phyloP scores from a whole-genome alignment of 202 grass and related monocot genomes.

The Brachypodium distachyon region DNA sequence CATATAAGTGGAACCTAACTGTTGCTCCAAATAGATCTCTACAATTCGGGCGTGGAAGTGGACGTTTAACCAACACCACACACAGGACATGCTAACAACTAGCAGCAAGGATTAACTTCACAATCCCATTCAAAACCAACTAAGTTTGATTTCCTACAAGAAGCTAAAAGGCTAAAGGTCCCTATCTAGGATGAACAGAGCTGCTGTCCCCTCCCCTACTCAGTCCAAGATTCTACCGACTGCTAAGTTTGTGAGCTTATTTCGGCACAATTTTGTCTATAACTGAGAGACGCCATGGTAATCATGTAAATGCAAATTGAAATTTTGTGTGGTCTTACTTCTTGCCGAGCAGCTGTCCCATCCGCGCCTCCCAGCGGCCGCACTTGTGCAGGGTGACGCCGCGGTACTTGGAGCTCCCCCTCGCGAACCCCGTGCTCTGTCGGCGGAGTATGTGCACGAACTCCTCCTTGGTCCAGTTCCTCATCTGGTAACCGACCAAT shows the following conservation, averaged over 20 bases:
- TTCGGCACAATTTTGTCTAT: not conserved
- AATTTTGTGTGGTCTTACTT: constrained; percentile 48
- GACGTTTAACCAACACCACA: not conserved
- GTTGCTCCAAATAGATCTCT: constrained; percentile 26
- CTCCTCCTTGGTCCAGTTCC: constrained; percentile 89
- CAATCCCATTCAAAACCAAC: not conserved
- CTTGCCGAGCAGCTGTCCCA: constrained; percentile 97
- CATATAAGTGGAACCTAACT: constrained; percentile 8
- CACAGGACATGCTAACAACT: not conserved
- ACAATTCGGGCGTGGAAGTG: not conserved
- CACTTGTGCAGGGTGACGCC: constrained; percentile 97
- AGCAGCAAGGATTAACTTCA: not conserved
- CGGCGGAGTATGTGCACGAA: constrained; percentile 96
- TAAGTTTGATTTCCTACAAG: not conserved
- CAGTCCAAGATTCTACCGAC: not conserved
- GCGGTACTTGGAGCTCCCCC: constrained; percentile 89
- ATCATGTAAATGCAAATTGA: not conserved
- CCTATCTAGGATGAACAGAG: not conserved
- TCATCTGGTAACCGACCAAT: constrained; percentile 52
- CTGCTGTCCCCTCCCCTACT: not conserved
- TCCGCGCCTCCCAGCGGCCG: constrained; percentile 93
- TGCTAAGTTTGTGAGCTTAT: not conserved
- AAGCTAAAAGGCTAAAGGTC: not conserved
- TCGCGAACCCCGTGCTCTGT: constrained; percentile 92
- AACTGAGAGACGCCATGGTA: not conserved